Evolutionary conservation across 176 grass and related monocot species (phyloP).

Genomic region (Calamus simplicifolius): DNA sequence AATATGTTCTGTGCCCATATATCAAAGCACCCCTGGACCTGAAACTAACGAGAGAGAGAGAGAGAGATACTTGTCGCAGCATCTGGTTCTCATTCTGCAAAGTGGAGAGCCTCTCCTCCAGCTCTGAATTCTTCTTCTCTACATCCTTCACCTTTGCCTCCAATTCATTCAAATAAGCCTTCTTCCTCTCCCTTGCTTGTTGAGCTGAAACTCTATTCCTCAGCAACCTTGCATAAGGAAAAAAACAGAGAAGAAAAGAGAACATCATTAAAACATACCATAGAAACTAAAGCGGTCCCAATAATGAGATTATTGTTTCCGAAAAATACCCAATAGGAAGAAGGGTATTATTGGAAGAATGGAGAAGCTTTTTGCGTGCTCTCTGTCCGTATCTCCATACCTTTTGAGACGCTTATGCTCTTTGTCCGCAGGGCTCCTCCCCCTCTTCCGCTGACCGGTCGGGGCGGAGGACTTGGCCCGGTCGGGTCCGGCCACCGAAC

Average conservation of each 20-base stretch:
- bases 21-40: too few species aligned
- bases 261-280: too few species aligned
- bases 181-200: slow-evolving; percentile 87
- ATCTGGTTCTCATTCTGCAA: slow-evolving; percentile 91
- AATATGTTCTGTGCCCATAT: too few species aligned
- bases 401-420: slow-evolving; percentile 95
- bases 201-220: slow-evolving; percentile 83
- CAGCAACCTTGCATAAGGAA: slow-evolving; percentile 38
- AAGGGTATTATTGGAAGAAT: too few species aligned
- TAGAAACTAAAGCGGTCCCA: too few species aligned
- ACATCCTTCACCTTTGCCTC: slow-evolving; percentile 63
- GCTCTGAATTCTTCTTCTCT: slow-evolving; percentile 65
- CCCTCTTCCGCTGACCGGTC: slow-evolving; percentile 30
- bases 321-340: too few species aligned
- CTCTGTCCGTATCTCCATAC: slow-evolving; percentile 4
- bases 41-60: not conserved
- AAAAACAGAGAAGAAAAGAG: not conserved
- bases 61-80: slow-evolving; percentile 54
- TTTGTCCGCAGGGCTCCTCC: slow-evolving; percentile 67
- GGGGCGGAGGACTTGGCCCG: slow-evolving; percentile 31
- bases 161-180: slow-evolving; percentile 67
- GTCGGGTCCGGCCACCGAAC: slow-evolving; percentile 11
- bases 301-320: too few species aligned
- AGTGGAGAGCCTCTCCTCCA: slow-evolving; percentile 66
- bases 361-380: too few species aligned